Base-by-base conservation (phyloP, 176 grass and related monocot genomes). In the Oryza rufipogon region DNA sequence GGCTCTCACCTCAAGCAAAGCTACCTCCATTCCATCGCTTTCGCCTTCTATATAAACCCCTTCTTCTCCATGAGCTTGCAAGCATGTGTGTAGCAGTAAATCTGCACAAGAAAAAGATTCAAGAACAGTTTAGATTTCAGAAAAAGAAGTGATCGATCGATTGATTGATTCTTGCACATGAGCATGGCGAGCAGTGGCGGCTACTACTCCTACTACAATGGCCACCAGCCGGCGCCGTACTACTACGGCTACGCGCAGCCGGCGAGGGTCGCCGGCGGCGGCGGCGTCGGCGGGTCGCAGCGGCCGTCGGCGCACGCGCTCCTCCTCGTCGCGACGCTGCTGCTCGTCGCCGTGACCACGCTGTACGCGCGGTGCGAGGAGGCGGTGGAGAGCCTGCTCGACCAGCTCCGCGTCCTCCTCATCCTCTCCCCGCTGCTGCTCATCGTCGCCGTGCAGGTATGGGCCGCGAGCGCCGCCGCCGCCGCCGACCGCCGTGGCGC, bases 401-500 rank as follows among this genome's bases (percentile, higher is more conserved):
- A 86, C 44, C 87, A 89, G 87, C 48, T 92, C 82, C 79, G 83
- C 30, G 20, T 86, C 41, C 38, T 88, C 42, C 32, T 97, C 80
- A 85, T 92, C 72, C 71, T 97, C 7, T 94, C 94, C 13, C 94
- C 92, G 25, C 80, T 97, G 63, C 67, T 94, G 68, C 64, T 92
- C 76, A 90, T 95, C 76, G 34, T 98, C 28, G 87, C 80, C n/a
- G 96, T 83, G 13, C 91, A 98, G 75, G 51, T 77, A 68, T 92
- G 91, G 85, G 42, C 89, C 28, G 85, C 91, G 38, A 60, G 58
- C 17, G 66, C 68, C 48, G 61, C 79, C 6, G 4, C 34, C 5
- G 30, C 34, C 34, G 73, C 25, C 9, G 73, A 86, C 26, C 34
- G 93, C 25, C 81, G 49, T 4, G 81, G 82, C n/a, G 82, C 56